A percentile compares a stretch with the other conserved stretches of the same genome.
Evolutionary conservation across 768 basidiomycete species (phyloP).

Genomic region (Leucosporidium creatinivorum): DNA sequence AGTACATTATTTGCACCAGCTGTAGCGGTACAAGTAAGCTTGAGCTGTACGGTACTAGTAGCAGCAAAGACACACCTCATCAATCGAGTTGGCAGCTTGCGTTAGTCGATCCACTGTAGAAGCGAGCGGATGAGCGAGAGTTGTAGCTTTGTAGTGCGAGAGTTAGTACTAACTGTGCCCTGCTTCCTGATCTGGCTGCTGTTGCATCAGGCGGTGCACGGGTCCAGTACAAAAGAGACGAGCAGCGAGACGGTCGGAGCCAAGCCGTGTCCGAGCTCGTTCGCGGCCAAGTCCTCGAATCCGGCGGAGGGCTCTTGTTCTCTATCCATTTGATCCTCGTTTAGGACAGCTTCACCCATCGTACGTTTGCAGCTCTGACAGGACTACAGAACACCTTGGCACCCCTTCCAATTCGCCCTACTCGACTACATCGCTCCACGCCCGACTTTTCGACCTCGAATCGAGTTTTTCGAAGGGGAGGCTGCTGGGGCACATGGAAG

Average conservation of each 20-base stretch:
- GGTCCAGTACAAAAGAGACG: neutral
- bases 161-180: constrained; percentile 14
- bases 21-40: constrained; percentile 38
- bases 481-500: too few relatives aligned
- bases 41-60: neutral
- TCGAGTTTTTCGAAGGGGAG: too few relatives aligned
- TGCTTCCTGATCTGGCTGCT: constrained; percentile 1
- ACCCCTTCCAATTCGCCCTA: too few relatives aligned
- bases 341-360: constrained; percentile 32
- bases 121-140: neutral
- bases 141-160: neutral
- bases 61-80: constrained; percentile 52
- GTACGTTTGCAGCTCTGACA: neutral
- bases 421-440: too few relatives aligned
- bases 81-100: constrained; percentile 88
- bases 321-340: constrained; percentile 8
- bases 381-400: too few relatives aligned
- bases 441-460: too few relatives aligned
- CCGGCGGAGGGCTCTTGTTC: too few relatives aligned
- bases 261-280: too few relatives aligned
- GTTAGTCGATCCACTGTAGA: constrained; percentile 85
- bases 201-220: constrained; percentile 3
- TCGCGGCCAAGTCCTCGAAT: neutral
- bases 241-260: too few relatives aligned
- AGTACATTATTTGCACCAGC: constrained; percentile 84